These are phyloP conservation scores for Ophiostoma triangulosporum DNA, from an alignment of 2,329 filamentous ascomycete genomes.

Conservation along the genomic window DNA sequence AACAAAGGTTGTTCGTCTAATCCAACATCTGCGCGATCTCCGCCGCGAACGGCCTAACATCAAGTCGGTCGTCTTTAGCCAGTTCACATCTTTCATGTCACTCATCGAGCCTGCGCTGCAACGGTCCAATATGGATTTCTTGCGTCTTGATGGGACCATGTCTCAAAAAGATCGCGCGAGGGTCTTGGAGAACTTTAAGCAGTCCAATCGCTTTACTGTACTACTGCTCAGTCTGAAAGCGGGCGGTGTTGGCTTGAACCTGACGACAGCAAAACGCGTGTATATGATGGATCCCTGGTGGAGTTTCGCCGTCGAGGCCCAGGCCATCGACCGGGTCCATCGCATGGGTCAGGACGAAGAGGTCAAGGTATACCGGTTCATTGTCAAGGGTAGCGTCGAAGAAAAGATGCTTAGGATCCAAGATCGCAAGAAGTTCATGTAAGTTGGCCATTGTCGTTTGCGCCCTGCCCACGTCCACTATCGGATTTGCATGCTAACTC, in stretches of 20 bases:
- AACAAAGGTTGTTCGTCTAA: slow-evolving; percentile 73
- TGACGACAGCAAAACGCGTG: slow-evolving; percentile 78
- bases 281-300: slow-evolving; percentile 99
- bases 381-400: slow-evolving; percentile 84
- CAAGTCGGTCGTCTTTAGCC: slow-evolving; percentile 90
- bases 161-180: slow-evolving; percentile 69
- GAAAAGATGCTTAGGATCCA: slow-evolving; percentile 89
- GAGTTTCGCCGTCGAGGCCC: slow-evolving; percentile 92
- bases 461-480: not conserved
- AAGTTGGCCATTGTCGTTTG: slow-evolving; percentile 24
- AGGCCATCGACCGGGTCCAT: slow-evolving; percentile 95
- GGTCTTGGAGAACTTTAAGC: slow-evolving; percentile 60
- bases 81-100: slow-evolving; percentile 92
- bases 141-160: slow-evolving; percentile 90
- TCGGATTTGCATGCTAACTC: not conserved
- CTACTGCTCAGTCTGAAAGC: slow-evolving; percentile 76
- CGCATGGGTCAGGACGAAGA: slow-evolving; percentile 86
- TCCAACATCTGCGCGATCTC: slow-evolving; percentile 59
- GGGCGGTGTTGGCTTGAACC: slow-evolving; percentile 84
- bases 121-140: slow-evolving; percentile 56
- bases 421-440: slow-evolving; percentile 93
- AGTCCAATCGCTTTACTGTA: slow-evolving; percentile 50
- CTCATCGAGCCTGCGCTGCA: slow-evolving; percentile 73
- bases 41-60: slow-evolving; percentile 51
- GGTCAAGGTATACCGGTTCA: slow-evolving; percentile 76